Base-by-base conservation (phyloP, 1,284 basidiomycete species). In the Mixia osmundae region DNA sequence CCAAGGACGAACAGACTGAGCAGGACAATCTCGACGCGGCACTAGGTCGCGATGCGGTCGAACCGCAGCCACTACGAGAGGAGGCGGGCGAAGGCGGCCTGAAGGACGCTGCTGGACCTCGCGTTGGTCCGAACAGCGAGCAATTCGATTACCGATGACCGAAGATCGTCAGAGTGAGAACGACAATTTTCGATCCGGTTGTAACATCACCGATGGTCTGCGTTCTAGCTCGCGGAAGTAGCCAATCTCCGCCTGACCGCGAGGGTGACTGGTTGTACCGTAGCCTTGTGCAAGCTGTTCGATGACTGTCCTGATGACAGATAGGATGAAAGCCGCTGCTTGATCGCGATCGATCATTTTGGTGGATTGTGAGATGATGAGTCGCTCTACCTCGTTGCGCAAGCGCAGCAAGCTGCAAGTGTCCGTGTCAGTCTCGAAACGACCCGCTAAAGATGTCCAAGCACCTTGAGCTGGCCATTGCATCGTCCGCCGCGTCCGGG, bases 391-490 rank as follows among this genome's bases (percentile, higher is more conserved):
- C 54, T 89, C 83, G 48, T 72, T 69, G 26, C 82, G 69, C 35
- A 91, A 55, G n/a, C 80, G 73, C n/a, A 72, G 60, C 40, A 87
- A 61, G 50, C 85, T 91, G 43, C 11, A 41, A 25, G 33, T 25
- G 16, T 15, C 24, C 31, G 21, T 16, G n/a, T n/a, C 32, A 28
- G 25, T 32, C 36, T 30, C 43, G 40, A 37, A 30, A 22, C 2
- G 32, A 27, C 5, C 20, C 10, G 25, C 12, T 10, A n/a, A n/a
- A 14, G 16, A 11, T 33, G 8, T 28, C n/a, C 2, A 49, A 66
- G 46, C 52, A 83, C 83, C 83, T 82, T 10, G 76, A 72, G 50
- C 87, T 89, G 31, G 87, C 75, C 82, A 89, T 87, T 5, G 76
- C 79, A 53, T 91, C 83, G 46, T 85, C 78, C 28, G n/a, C n/a